Base-by-base conservation (phyloP, 345 rosid species). In the Noccaea bulbosa region DNA sequence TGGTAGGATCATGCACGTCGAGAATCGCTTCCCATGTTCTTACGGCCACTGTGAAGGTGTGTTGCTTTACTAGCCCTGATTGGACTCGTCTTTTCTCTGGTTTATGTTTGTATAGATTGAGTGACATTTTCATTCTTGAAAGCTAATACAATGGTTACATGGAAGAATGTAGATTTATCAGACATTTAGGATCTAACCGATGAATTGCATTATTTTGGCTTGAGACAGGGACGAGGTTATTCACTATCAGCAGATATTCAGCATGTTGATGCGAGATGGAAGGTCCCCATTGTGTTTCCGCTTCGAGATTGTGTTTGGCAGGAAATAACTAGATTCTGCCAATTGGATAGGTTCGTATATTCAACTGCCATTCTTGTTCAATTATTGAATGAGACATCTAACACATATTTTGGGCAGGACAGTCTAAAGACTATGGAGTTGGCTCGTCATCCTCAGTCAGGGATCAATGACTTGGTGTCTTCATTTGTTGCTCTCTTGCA, bases 181-280 rank as follows among this genome's bases (percentile, higher is more conserved):
- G 12, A 37, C 4, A 37, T 37, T 22, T 22, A 3, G 55, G 45
- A 33, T 15, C 44, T 33, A 44, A 35, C 41, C 32, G 20, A 6
- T 56, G 44, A 16, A 8, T 3, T 73, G 32, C 7, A 2, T n/a
- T 61, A 2, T 5, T n/a, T 54, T 54, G 7, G 3, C 8, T 15
- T 15, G 71, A 30, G 68, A 74, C 86, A 94, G 97, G 99, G 99
- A 51, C 84, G 81, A 71, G 99, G 96, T 51, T 91, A 89, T 81
- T 91, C 99, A 63, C 84, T 94, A 62, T 79, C 97, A n/a, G 97
- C 97, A 51, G 97, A 94, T 79, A 85, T 94, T 67, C 96, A 94
- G 67, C 83, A 86, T 55, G 93, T 88, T 54, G 99, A 94, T 81
- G 85, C 91, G 7, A 85, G 99, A 77, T 85, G 96, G 91, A 80